Evolutionary conservation across 2,329 filamentous ascomycete species (phyloP).

Genomic region (Daldinia sp.): DNA sequence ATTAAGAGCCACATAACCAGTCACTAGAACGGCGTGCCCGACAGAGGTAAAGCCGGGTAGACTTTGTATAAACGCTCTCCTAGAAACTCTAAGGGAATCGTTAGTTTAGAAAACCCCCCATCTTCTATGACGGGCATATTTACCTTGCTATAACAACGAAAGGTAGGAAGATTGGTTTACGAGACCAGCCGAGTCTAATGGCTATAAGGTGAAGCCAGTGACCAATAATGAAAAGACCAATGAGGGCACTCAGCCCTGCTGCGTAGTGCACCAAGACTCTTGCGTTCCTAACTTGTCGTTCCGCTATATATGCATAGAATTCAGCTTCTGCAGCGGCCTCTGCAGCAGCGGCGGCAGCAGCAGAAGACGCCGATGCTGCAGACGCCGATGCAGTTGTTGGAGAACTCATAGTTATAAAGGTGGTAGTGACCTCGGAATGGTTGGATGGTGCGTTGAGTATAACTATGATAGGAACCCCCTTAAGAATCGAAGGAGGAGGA

Average conservation of each 20-base stretch:
- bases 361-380: not conserved
- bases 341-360: conserved; percentile 1
- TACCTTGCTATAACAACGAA: conserved; percentile 45
- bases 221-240: conserved; percentile 47
- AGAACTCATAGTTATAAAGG: conserved; percentile 20
- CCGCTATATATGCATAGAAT: conserved; percentile 22
- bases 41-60: conserved; percentile 55
- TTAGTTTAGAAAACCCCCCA: conserved; percentile 19
- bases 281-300: conserved; percentile 37
- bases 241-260: conserved; percentile 42
- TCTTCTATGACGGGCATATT: conserved; percentile 6
- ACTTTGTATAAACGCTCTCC: conserved; percentile 49
- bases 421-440: conserved; percentile 7
- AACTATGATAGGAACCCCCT: not conserved
- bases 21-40: conserved; percentile 55
- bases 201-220: conserved; percentile 44
- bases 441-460: not conserved
- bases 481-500: conserved; percentile 4
- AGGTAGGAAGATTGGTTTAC: conserved; percentile 41
- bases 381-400: conserved; percentile 10
- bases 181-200: conserved; percentile 33
- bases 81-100: conserved; percentile 27
- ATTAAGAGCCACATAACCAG: conserved; percentile 53
- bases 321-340: conserved; percentile 9
- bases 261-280: conserved; percentile 42